phyloP scores from a whole-genome alignment of 345 rosid genomes.

The Linum usitatissimum region DNA sequence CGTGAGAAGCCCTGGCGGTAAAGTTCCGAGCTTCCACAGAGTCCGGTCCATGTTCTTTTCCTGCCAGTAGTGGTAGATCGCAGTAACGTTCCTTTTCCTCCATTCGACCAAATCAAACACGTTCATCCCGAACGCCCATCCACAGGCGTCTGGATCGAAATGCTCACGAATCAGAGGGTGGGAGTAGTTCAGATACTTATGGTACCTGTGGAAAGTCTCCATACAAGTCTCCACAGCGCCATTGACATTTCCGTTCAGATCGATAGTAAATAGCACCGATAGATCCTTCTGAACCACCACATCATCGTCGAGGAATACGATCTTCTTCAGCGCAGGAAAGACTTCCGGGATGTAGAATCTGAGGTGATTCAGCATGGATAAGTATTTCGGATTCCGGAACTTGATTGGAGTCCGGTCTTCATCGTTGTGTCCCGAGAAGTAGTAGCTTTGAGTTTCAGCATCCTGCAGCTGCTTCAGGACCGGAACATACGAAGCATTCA shows the following conservation, averaged over 20 bases:
- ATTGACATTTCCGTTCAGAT: conserved; percentile 69
- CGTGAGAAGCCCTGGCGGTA: conserved; percentile 83
- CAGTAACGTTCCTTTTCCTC: conserved; percentile 83
- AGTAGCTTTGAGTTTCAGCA: conserved; percentile 79
- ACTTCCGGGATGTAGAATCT: conserved; percentile 89
- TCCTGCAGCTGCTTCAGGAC: conserved; percentile 94
- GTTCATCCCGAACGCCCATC: conserved; percentile 97
- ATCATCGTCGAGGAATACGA: conserved; percentile 85
- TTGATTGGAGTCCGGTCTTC: conserved; percentile 70
- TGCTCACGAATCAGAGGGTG: conserved; percentile 72
- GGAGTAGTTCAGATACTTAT: conserved; percentile 27
- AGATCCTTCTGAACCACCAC: conserved; percentile 51
- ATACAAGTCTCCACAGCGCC: conserved; percentile 99
- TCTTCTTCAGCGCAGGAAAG: conserved; percentile 66
- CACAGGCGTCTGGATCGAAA: conserved; percentile 95
- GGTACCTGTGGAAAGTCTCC: conserved; percentile 87
- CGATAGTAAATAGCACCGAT: conserved; percentile 31
- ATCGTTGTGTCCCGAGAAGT: conserved; percentile 69
- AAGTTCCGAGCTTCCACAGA: conserved; percentile 84
- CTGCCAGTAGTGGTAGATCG: conserved; percentile 91
- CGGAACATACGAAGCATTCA: conserved; percentile 87
- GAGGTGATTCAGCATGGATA: conserved; percentile 85
- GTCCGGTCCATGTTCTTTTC: conserved; percentile 77
- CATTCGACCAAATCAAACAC: conserved; percentile 79
- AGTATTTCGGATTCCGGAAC: conserved; percentile 84